Percentiles rank a stretch among this genome's conserved stretches.
phyloP scores from a whole-genome alignment of 331 rosid genomes.

The Cydonia oblonga region DNA sequence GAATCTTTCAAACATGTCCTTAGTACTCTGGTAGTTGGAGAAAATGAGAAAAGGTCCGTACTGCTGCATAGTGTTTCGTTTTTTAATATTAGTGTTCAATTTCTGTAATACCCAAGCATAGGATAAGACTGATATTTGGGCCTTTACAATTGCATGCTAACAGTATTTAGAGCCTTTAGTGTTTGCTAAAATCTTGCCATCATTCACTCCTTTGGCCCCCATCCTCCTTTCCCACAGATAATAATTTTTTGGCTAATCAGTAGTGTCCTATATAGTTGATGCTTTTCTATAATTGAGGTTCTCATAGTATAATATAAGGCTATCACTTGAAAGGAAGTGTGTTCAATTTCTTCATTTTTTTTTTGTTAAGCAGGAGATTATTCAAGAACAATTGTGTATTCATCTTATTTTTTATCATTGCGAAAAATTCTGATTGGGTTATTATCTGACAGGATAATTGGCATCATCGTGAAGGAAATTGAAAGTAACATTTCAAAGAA shows the following conservation, averaged over 20 bases:
- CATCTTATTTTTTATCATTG: background rate
- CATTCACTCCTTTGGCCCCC: background rate
- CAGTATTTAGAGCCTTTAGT: background rate
- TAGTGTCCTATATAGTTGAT: background rate
- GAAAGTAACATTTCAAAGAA: constrained; percentile 76
- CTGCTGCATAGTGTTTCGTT: constrained; percentile 13
- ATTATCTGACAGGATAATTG: constrained; percentile 63
- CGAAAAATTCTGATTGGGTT: constrained; percentile 25
- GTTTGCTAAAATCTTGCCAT: background rate
- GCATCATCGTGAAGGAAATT: constrained; percentile 71
- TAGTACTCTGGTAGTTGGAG: constrained; percentile 64
- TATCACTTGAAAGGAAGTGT: background rate
- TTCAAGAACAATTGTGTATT: background rate
- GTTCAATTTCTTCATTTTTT: background rate
- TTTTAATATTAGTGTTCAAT: background rate
- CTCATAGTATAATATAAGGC: background rate
- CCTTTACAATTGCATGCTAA: background rate
- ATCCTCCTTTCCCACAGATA: background rate
- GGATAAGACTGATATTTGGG: background rate
- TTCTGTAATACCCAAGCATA: background rate
- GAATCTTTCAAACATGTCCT: constrained; percentile 74
- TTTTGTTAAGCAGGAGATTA: background rate
- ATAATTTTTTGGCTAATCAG: background rate
- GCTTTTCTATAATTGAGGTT: background rate
- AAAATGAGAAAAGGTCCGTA: constrained; percentile 71